Evolutionary conservation across 106 monocot genomes (phyloP).

Genomic region (Dendrobium nobile): DNA sequence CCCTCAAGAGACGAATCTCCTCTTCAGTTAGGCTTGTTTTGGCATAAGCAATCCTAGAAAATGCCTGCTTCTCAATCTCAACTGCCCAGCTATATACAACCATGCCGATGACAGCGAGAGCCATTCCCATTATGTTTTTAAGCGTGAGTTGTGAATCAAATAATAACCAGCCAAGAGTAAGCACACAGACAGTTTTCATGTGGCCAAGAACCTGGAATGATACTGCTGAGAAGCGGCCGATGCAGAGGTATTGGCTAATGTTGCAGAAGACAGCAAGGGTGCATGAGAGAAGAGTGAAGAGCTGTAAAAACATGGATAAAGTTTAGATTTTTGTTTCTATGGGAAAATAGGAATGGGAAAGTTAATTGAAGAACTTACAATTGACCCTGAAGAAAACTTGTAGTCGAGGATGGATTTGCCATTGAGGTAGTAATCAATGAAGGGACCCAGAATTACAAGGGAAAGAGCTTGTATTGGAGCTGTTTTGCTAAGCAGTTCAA

Average conservation of each 20-base stretch:
- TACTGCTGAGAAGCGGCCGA: constrained; percentile 23
- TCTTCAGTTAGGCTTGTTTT: constrained; percentile 45
- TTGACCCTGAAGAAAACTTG: constrained; percentile 31
- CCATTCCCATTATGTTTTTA: constrained; percentile 29
- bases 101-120: constrained; percentile 21
- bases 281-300: constrained; percentile 24
- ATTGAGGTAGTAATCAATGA: constrained; percentile 63
- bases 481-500: constrained; percentile 75
- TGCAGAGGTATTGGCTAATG: constrained; percentile 32
- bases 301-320: constrained; percentile 4
- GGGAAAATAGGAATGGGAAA: neutral
- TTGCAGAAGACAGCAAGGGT: constrained; percentile 24
- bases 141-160: constrained; percentile 23
- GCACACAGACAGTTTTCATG: constrained; percentile 30
- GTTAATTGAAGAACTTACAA: constrained; percentile 33
- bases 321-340: neutral
- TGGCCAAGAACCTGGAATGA: constrained; percentile 28
- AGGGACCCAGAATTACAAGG: constrained; percentile 52
- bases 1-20: constrained; percentile 33
- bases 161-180: constrained; percentile 24
- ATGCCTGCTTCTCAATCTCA: constrained; percentile 28
- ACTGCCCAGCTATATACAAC: constrained; percentile 45
- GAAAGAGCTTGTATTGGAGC: constrained; percentile 73
- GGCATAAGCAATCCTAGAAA: constrained; percentile 15
- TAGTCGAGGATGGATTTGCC: constrained; percentile 33